These are phyloP conservation scores for Phanerodontia chrysosporium DNA, from an alignment of 768 basidiomycete species.

Conservation along the genomic window DNA sequence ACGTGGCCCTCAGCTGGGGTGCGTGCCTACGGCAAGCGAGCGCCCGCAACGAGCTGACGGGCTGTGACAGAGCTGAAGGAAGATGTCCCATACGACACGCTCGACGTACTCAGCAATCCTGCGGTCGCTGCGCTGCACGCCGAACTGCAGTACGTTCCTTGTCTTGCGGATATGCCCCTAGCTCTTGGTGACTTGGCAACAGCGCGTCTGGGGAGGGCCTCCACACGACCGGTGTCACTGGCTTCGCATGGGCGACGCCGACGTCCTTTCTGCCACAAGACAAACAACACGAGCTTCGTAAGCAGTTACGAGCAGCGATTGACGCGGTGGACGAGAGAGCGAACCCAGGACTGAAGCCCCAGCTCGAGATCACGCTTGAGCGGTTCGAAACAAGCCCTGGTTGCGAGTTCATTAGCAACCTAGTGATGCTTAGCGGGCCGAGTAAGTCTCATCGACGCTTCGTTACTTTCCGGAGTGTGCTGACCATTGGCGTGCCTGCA, in stretches of 20 bases:
- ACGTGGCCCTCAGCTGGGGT: background rate
- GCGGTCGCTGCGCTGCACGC: slow-evolving; percentile 4
- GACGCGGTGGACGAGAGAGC: background rate
- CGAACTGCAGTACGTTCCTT: background rate
- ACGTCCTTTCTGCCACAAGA: background rate
- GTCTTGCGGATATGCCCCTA: background rate
- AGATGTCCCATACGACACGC: slow-evolving; percentile 12
- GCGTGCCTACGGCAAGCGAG: background rate
- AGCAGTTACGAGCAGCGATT: slow-evolving; percentile 2
- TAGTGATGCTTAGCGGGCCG: background rate
- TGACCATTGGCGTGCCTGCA: background rate
- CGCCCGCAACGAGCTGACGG: background rate
- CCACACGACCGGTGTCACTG: slow-evolving; percentile 1
- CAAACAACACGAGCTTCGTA: background rate
- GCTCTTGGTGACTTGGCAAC: background rate
- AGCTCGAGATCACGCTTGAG: slow-evolving; percentile 21
- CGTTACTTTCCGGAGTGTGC: background rate
- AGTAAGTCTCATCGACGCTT: background rate
- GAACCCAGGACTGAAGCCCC: slow-evolving; percentile 19
- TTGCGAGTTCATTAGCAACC: slow-evolving; percentile 19
- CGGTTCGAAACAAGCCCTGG: slow-evolving; percentile 19
- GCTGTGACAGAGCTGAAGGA: slow-evolving; percentile 7
- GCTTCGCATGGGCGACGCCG: slow-evolving; percentile 2
- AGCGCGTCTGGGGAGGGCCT: slow-evolving; percentile 9
- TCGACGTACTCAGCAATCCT: slow-evolving; percentile 8